phyloP scores from a whole-genome alignment of 116 monocot species.

The Zostera marina region DNA sequence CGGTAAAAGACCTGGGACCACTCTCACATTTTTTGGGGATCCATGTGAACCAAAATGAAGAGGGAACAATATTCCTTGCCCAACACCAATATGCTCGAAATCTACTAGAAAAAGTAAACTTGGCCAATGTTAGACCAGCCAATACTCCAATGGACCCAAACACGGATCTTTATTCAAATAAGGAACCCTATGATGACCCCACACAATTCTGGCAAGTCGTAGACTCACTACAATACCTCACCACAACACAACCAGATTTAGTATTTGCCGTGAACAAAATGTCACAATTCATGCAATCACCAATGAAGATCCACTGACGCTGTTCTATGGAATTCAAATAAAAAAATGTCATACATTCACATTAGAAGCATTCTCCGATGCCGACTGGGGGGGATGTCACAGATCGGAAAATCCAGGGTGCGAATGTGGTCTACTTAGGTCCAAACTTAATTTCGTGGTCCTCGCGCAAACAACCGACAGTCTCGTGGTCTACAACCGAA shows the following conservation, averaged over 20 bases:
- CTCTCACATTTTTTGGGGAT: too few relatives aligned
- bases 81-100: too few relatives aligned
- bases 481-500: not conserved
- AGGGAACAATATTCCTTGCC: too few relatives aligned
- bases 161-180: not conserved
- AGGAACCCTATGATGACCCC: not conserved
- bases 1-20: too few relatives aligned
- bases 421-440: not conserved
- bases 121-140: too few relatives aligned
- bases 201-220: too few relatives aligned
- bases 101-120: too few relatives aligned
- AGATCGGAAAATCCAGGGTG: rapidly evolving
- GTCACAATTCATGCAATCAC: not conserved
- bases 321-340: not conserved
- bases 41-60: too few relatives aligned
- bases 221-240: not conserved
- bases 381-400: not conserved
- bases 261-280: not conserved
- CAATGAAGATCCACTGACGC: not conserved
- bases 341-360: too few relatives aligned
- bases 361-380: not conserved
- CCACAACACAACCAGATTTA: not conserved
- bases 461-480: not conserved
- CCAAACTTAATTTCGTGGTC: not conserved
- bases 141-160: not conserved